A percentile compares a stretch with the other conserved stretches of the same genome.
These are phyloP conservation scores for Rhodomyrtus psidioides DNA, from an alignment of 441 rosid genomes.

Conservation along the genomic window DNA sequence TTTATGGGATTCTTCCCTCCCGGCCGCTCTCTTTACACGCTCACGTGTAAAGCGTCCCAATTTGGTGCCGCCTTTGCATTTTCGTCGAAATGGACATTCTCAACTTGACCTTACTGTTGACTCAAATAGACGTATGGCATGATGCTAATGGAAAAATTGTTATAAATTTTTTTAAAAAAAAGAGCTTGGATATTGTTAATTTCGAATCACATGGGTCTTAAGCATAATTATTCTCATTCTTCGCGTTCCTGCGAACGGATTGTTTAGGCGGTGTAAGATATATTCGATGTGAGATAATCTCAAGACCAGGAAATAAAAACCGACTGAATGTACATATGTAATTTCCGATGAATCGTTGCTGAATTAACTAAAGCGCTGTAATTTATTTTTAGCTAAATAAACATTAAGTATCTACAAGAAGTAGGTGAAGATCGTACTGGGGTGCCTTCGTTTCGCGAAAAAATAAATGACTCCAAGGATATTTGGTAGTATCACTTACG, in stretches of 20 bases:
- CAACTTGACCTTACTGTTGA: no score
- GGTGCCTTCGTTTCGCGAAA: no score
- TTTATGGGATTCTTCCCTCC: background rate
- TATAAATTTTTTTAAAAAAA: no score
- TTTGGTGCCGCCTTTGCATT: no score
- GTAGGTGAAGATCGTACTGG: no score
- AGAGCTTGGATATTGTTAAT: background rate
- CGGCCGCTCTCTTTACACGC: background rate
- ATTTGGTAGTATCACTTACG: no score
- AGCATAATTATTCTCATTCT: no score
- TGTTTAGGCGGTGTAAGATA: background rate
- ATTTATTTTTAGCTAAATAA: background rate
- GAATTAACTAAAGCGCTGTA: background rate
- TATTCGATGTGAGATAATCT: background rate
- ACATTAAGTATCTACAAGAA: background rate
- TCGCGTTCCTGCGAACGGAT: no score
- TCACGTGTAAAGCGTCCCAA: accelerated
- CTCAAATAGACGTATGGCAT: no score
- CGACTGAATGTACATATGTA: accelerated
- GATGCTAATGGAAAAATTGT: no score
- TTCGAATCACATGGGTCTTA: accelerated
- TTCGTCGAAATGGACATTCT: no score
- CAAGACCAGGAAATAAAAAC: background rate
- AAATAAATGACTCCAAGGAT: no score
- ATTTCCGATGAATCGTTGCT: background rate